A percentile compares a stretch with the other conserved stretches of the same genome.
Conservation (phyloP, 2,329 filamentous ascomycete species). For the Fusarium concolor region DNA sequence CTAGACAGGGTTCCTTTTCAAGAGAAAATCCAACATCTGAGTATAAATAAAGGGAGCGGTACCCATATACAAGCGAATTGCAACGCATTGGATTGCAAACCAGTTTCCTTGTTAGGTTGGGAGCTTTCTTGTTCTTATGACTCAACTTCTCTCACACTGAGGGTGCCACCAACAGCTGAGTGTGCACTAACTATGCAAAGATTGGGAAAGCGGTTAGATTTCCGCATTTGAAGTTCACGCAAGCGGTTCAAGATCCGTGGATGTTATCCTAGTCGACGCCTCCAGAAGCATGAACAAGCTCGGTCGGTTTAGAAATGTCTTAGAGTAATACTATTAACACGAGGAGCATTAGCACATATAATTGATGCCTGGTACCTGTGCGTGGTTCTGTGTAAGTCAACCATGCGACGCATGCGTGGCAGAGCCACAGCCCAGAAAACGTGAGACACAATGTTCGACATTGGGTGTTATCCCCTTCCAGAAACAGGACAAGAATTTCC, state of each 20-base stretch:
- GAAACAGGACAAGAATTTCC: slow-evolving; percentile 23
- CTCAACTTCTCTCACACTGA: slow-evolving; percentile 12
- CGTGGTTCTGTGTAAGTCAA: slow-evolving; percentile 13
- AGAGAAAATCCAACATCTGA: slow-evolving; percentile 5
- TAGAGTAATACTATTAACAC: neutral
- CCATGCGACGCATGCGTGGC: neutral
- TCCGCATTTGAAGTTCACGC: slow-evolving; percentile 7
- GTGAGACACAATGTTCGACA: slow-evolving; percentile 11
- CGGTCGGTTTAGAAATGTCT: neutral
- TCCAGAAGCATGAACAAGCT: slow-evolving; percentile 3
- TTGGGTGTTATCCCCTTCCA: slow-evolving; percentile 7
- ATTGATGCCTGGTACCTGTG: neutral
- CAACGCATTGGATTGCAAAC: slow-evolving; percentile 1
- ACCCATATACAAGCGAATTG: neutral
- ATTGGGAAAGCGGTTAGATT: slow-evolving; percentile 12
- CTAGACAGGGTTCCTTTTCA: slow-evolving; percentile 30
- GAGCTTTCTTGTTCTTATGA: neutral
- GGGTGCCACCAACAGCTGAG: neutral
- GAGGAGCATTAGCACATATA: neutral
- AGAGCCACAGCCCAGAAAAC: slow-evolving; percentile 5
- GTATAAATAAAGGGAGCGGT: neutral
- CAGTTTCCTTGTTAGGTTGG: slow-evolving; percentile 2
- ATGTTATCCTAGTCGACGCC: slow-evolving; percentile 12
- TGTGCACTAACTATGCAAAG: slow-evolving; percentile 18
- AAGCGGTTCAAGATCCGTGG: slow-evolving; percentile 15